Percentiles rank a stretch among this genome's conserved stretches.
Conservation (phyloP, 495 filamentous ascomycete species). For the Letharia lupina region DNA sequence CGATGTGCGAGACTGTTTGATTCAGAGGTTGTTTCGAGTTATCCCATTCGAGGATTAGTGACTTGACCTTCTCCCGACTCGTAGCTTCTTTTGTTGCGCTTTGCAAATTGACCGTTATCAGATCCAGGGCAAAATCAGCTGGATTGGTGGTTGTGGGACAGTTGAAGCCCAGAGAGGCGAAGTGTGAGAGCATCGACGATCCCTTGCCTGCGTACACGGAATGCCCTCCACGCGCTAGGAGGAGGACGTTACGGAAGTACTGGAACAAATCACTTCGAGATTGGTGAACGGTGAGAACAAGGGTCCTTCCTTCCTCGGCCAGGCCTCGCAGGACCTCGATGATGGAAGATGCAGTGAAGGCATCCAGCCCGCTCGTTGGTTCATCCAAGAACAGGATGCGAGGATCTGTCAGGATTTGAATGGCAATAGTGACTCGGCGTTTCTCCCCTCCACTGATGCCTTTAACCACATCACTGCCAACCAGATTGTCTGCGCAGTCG, state of each 20-base stretch:
- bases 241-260: constrained; percentile 59
- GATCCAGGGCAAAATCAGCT: constrained; percentile 66
- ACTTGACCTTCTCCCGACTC: constrained; percentile 49
- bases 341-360: constrained; percentile 67
- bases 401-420: constrained; percentile 67
- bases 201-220: constrained; percentile 59
- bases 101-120: constrained; percentile 66
- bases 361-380: constrained; percentile 67
- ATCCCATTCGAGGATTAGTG: constrained; percentile 49
- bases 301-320: constrained; percentile 62
- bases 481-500: constrained; percentile 65
- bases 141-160: constrained; percentile 63
- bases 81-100: constrained; percentile 48
- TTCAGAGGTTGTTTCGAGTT: constrained; percentile 21
- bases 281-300: constrained; percentile 70
- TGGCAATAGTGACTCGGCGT: constrained; percentile 62
- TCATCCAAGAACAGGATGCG: constrained; percentile 63
- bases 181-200: constrained; percentile 57
- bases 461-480: constrained; percentile 62
- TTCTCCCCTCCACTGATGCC: constrained; percentile 75
- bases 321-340: constrained; percentile 59
- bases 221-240: constrained; percentile 59
- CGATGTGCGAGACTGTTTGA: constrained; percentile 36
- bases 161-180: constrained; percentile 47
- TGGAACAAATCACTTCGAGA: constrained; percentile 62